Evolutionary conservation across 495 filamentous ascomycete species (phyloP), one percentile per base, ranked within the genome.

Genomic region (Pyronema domesticum): DNA sequence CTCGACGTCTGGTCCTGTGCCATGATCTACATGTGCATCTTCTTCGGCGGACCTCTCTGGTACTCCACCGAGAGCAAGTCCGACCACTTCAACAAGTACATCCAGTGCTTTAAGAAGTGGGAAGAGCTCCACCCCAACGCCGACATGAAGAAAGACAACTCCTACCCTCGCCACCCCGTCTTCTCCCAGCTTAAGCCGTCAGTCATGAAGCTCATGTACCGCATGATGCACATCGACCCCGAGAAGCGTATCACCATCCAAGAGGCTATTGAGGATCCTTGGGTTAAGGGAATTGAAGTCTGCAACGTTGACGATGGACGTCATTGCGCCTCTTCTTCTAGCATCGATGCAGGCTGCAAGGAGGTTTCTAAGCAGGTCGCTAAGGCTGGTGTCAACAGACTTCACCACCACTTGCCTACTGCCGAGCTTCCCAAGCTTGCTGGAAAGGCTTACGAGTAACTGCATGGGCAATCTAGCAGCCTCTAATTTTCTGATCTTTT

Each of bases 1-100:
- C 66, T 86, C 19, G 85, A 89, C 59, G 78, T 88, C 17, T 89
- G 85, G 85, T 82, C 80, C 48, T 79, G 81, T 46, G 85, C 80
- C 15, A 76, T 89, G 52, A 78, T 85, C 55, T 85, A 79, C 70
- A 61, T 86, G 37, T 74, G 77, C 57, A 74, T 89, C 57, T 75
- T 73, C 47, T 81, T 79, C 55, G 73, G 74, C 19, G 81, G 76
- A 44, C 73, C 73, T 15, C 68, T 85, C 3, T 89, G 84, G 84
- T 65, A 73, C 46, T 73, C 74, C 37, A 83, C 78, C 13, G 69
- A 71, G 51, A 49, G 53, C 43, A 46, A 72, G 13, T 9, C 7
- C 19, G 66, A 74, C 0, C 58, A 73, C 44, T 87, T 83, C 68
- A 69, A 68, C 46, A 69, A 70, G 5, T 76, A 85, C 57, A 69